Conservation (phyloP, 768 basidiomycete genomes). For the Macrolepiota dolichaula region DNA sequence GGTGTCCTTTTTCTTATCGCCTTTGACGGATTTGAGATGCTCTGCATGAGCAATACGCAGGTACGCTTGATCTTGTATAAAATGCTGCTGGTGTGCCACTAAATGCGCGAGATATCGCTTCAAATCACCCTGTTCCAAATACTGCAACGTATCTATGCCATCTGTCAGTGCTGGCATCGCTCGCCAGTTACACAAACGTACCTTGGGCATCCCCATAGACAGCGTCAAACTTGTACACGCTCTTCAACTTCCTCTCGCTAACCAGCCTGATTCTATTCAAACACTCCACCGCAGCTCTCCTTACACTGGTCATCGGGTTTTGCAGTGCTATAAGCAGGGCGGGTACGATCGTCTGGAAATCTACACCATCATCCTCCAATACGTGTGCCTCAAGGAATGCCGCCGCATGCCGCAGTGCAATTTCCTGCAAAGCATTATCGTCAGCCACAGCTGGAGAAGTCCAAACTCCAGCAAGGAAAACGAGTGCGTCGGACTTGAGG, state of each 20-base stretch:
- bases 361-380: conserved; percentile 47
- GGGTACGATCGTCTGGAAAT: conserved; percentile 81
- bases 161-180: not conserved
- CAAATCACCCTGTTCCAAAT: conserved; percentile 63
- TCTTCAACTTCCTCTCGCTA: conserved; percentile 39
- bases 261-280: conserved; percentile 43
- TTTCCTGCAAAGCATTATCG: conserved; percentile 29
- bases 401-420: conserved; percentile 70
- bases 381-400: conserved; percentile 80
- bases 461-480: conserved; percentile 81
- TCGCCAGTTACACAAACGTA: conserved; percentile 27
- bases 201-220: conserved; percentile 65
- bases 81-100: conserved; percentile 46
- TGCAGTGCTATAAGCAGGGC: conserved; percentile 62
- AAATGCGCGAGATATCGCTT: conserved; percentile 55
- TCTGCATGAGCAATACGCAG: conserved; percentile 58
- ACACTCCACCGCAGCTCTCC: conserved; percentile 54
- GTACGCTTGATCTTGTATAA: conserved; percentile 57
- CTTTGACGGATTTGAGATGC: conserved; percentile 41
- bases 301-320: conserved; percentile 35
- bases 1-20: conserved; percentile 52
- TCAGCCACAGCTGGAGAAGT: conserved; percentile 21
- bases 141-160: conserved; percentile 51
- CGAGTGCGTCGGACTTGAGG: conserved; percentile 66
- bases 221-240: conserved; percentile 69